Percentiles rank a stretch among this genome's conserved stretches.
Conservation (phyloP, 2,329 filamentous ascomycete genomes). For the Diaporthe velutina region DNA sequence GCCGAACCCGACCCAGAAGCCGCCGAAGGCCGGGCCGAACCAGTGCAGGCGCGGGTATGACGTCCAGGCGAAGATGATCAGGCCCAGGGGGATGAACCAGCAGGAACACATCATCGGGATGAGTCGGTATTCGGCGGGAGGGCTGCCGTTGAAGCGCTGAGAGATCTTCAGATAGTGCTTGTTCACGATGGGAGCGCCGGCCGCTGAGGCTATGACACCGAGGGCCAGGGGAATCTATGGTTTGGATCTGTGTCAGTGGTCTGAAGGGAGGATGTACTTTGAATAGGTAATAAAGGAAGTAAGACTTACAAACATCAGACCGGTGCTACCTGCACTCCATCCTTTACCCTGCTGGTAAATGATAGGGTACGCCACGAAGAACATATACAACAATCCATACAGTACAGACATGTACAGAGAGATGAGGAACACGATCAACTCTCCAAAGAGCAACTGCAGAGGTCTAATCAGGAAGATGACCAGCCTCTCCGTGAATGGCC, state of each 20-base stretch:
- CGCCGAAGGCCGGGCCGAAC: conserved; percentile 79
- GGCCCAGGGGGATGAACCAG: conserved; percentile 75
- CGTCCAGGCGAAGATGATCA: conserved; percentile 72
- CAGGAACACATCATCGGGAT: conserved; percentile 86
- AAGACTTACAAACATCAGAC: conserved; percentile 78
- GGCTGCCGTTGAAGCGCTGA: conserved; percentile 74
- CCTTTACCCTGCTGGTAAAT: conserved; percentile 86
- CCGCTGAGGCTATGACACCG: conserved; percentile 77
- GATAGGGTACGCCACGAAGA: conserved; percentile 78
- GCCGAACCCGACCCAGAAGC: conserved; percentile 80
- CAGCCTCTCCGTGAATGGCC: conserved; percentile 77
- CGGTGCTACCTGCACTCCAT: conserved; percentile 79
- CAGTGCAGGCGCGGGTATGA: conserved; percentile 76
- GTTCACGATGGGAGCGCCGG: conserved; percentile 80
- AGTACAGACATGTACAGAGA: conserved; percentile 88
- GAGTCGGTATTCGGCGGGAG: conserved; percentile 82
- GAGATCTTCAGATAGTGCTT: conserved; percentile 80
- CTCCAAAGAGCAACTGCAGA: conserved; percentile 86
- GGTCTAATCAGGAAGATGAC: conserved; percentile 83
- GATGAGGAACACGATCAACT: conserved; percentile 88
- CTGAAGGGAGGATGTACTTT: conserved; percentile 37
- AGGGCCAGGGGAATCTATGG: conserved; percentile 77
- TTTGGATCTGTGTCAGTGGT: background rate
- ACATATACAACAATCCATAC: conserved; percentile 82
- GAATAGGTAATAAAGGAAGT: background rate